Percentiles rank a stretch among this genome's conserved stretches.
phyloP scores from a whole-genome alignment of 1,284 basidiomycete genomes.

The Schizophyllum commune region DNA sequence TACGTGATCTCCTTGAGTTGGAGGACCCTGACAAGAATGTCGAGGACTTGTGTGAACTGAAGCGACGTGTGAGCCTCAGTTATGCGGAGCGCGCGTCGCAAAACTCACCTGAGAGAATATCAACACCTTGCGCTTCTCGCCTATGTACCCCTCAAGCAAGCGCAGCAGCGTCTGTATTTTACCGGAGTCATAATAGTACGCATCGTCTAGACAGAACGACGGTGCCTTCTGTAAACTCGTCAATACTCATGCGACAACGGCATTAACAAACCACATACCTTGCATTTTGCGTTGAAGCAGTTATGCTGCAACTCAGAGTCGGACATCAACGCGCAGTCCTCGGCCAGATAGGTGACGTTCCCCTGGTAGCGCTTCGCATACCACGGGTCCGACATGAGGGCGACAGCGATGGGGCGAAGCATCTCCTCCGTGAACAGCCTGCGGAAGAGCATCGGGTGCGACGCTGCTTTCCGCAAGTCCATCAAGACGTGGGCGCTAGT shows the following conservation, averaged over 20 bases:
- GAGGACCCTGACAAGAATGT: slow-evolving; percentile 87
- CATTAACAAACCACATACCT: slow-evolving; percentile 37
- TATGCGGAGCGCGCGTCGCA: neutral
- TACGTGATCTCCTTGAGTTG: slow-evolving; percentile 73
- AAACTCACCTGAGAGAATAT: slow-evolving; percentile 83
- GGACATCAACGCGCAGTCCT: slow-evolving; percentile 93
- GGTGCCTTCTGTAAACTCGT: slow-evolving; percentile 54
- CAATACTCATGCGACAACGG: slow-evolving; percentile 4
- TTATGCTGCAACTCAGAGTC: slow-evolving; percentile 88
- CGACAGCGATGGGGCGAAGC: slow-evolving; percentile 70
- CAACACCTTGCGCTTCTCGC: slow-evolving; percentile 75
- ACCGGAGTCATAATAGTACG: slow-evolving; percentile 84
- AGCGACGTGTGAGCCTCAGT: neutral
- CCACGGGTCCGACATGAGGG: slow-evolving; percentile 86
- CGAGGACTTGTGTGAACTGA: slow-evolving; percentile 91
- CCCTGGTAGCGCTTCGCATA: slow-evolving; percentile 76
- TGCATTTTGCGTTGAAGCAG: slow-evolving; percentile 58
- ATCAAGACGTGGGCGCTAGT: slow-evolving; percentile 88
- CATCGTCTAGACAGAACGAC: slow-evolving; percentile 68
- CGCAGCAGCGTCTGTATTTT: slow-evolving; percentile 76
- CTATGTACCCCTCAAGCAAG: slow-evolving; percentile 65
- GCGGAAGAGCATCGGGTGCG: slow-evolving; percentile 94
- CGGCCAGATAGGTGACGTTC: slow-evolving; percentile 22
- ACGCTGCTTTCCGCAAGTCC: slow-evolving; percentile 93
- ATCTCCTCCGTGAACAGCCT: slow-evolving; percentile 74